Evolutionary conservation across 495 filamentous ascomycete species (phyloP).

Genomic region (Tuber melanosporum): DNA sequence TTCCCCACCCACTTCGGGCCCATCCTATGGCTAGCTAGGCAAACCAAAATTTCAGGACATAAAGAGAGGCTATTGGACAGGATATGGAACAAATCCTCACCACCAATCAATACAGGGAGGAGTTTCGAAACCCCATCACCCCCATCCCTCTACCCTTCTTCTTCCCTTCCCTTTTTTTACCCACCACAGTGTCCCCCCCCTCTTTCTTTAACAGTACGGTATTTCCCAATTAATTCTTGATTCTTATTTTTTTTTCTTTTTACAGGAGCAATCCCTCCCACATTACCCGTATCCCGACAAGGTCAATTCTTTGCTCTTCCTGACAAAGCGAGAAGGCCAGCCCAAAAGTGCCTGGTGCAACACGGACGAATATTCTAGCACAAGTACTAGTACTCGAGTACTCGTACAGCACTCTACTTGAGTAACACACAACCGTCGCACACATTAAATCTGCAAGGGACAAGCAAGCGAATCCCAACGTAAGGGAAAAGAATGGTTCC

Average conservation of each 20-base stretch:
- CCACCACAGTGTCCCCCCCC: background rate
- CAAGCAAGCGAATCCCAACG: background rate
- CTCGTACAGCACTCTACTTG: background rate
- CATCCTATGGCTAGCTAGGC: background rate
- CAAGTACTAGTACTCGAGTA: background rate
- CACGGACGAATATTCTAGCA: background rate
- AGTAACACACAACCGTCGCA: background rate
- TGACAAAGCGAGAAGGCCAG: background rate
- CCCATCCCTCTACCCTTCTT: background rate
- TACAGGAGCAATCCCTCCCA: background rate
- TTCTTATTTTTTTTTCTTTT: background rate
- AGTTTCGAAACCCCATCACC: background rate
- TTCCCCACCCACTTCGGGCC: background rate
- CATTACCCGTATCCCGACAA: background rate
- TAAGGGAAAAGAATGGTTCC: slow-evolving; percentile 1
- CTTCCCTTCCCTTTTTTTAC: background rate
- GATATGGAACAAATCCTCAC: background rate
- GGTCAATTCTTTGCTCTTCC: background rate
- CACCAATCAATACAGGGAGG: background rate
- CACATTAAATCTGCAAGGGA: slow-evolving; percentile 1
- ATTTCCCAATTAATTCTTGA: background rate
- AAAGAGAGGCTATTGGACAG: background rate
- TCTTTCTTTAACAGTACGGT: background rate
- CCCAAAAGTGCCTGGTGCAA: background rate
- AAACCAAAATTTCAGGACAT: background rate